These are phyloP conservation scores for Evernia prunastri DNA, from an alignment of 495 filamentous ascomycete species.

Conservation along the genomic window DNA sequence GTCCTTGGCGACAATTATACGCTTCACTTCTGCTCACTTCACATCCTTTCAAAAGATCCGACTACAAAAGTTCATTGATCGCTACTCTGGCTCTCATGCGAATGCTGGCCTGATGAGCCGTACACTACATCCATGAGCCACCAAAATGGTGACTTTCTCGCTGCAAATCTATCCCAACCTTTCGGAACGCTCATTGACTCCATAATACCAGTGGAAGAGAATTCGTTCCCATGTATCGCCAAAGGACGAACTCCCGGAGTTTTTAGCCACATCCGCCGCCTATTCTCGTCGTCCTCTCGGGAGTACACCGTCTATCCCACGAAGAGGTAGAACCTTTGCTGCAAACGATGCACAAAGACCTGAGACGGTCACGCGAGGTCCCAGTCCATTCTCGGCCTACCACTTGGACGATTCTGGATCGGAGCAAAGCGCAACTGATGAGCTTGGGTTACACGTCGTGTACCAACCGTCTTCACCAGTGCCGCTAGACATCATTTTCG, in stretches of 20 bases:
- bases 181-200: not conserved
- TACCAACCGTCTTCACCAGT: not conserved
- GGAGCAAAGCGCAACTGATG: not conserved
- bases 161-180: not conserved
- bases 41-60: not conserved
- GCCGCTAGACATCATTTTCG: conserved; percentile 35
- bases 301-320: not conserved
- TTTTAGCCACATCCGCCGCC: not conserved
- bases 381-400: not conserved
- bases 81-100: not conserved
- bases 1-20: not conserved
- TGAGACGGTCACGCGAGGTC: not conserved
- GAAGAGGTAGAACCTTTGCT: not conserved
- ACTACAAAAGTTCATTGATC: not conserved
- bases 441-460: not conserved
- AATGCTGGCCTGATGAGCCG: not conserved
- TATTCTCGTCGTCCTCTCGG: not conserved
- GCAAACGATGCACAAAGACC: not conserved
- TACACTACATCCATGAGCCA: not conserved
- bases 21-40: not conserved
- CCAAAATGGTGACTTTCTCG: not conserved
- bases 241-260: not conserved
- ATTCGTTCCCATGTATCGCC: not conserved
- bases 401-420: not conserved
- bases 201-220: not conserved